Percentiles rank a stretch among this genome's conserved stretches.
These are phyloP conservation scores for Aspergillus affinis DNA, from an alignment of 495 filamentous ascomycete genomes.

Conservation along the genomic window DNA sequence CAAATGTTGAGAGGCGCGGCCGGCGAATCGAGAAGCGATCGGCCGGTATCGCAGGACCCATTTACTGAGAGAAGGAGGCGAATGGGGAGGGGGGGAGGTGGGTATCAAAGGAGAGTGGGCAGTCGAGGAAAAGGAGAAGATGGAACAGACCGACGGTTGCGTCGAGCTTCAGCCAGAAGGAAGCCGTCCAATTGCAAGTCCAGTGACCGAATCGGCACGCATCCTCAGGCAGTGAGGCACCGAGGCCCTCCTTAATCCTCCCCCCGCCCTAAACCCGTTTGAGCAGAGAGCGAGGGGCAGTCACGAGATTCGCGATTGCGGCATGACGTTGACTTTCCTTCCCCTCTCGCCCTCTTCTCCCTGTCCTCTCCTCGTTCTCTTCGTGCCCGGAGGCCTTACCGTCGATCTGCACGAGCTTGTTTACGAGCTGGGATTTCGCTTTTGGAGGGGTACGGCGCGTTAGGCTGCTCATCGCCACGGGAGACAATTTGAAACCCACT, in stretches of 20 bases:
- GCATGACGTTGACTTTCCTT: not conserved
- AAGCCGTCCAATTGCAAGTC: not conserved
- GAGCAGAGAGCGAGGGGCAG: slow-evolving; percentile 25
- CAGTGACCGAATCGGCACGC: not conserved
- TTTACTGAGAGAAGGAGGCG: not conserved
- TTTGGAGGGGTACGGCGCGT: not conserved
- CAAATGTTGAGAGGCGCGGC: slow-evolving; percentile 29
- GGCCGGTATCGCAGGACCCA: slow-evolving; percentile 16
- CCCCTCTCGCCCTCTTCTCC: not conserved
- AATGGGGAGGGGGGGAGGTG: not conserved
- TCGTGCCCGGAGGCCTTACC: not conserved
- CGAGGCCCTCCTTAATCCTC: slow-evolving; percentile 1
- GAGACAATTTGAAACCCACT: not conserved
- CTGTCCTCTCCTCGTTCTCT: not conserved
- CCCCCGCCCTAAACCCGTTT: slow-evolving; percentile 38
- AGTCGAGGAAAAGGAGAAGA: not conserved
- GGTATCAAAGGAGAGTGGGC: not conserved
- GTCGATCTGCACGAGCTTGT: not conserved
- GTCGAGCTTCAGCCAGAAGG: not conserved
- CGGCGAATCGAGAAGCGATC: slow-evolving; percentile 29
- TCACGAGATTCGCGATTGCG: slow-evolving; percentile 20
- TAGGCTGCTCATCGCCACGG: slow-evolving; percentile 5
- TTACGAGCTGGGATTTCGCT: not conserved
- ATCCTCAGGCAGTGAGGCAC: slow-evolving; percentile 5
- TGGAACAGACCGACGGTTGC: not conserved